Base-by-base conservation (phyloP, 106 monocot genomes). In the Dactylorhiza incarnata region DNA sequence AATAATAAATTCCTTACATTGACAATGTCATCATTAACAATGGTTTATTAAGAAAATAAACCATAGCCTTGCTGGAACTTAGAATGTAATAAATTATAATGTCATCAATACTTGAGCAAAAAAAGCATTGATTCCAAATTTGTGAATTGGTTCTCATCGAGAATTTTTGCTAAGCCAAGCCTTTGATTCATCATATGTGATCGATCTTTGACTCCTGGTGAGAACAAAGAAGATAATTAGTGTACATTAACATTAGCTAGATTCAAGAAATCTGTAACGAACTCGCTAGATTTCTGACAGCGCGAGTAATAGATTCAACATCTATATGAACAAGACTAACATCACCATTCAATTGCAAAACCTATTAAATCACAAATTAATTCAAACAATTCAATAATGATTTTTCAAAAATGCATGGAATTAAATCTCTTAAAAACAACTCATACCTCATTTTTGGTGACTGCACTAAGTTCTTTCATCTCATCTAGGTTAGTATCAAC, bases 141-240 rank as follows among this genome's bases (percentile, higher is more conserved):
- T n/a, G n/a, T n/a, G n/a, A n/a, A n/a, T n/a, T n/a, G n/a, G n/a
- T n/a, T n/a, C n/a, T n/a, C n/a, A n/a, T n/a, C n/a, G n/a, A n/a
- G n/a, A n/a, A n/a, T n/a, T n/a, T n/a, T n/a, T n/a, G n/a, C n/a
- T n/a, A n/a, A n/a, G n/a, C n/a, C n/a, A n/a, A n/a, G n/a, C n/a
- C n/a, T n/a, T n/a, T n/a, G n/a, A n/a, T n/a, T 58, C 82, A 69
- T 87, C 85, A n/a, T 20, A 90, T 67, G 53, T 50, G 74, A 50
- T 63, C 82, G 78, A 90, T 80, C 74, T 87, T 90, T 78, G 83
- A 78, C 67, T 85, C 87, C 90, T 90, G 83, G 78, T 62, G 19
- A 7, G 79, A 37, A 58, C 44, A 7, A 76, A 71, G 47, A 44
- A 49, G 9, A 69, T 46, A 74, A 53, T 79, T 59, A 78, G 76